Base-by-base conservation (phyloP, 805 yeast genomes). In the Limtongia smithiae region DNA sequence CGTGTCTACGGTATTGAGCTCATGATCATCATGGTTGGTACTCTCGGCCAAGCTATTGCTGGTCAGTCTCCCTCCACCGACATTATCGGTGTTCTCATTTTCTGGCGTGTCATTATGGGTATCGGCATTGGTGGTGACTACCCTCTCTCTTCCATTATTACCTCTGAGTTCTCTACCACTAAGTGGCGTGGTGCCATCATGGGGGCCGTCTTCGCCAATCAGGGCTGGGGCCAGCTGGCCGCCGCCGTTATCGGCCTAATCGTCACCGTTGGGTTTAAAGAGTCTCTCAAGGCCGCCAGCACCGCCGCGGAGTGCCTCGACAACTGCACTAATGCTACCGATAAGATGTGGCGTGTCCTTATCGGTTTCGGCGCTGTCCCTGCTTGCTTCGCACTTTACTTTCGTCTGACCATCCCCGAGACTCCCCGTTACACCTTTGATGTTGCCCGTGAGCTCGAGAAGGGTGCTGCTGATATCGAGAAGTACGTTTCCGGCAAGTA, bases 101-200 rank as follows among this genome's bases (percentile, higher is more conserved):
- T 83, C 64, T 82, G 81, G 72, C 84, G 96, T 80, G 82, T 88
- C 59, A 65, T 88, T 56, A 83, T 82, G 87, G 96, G 96, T 76
- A 83, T 89, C 62, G 96, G 96, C 80, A 89, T 88, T 62, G 96
- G 96, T 74, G 96, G 96, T 77, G 96, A 88, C 73, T 88, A 88
- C 69, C 96, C 96, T 60, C 76, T 89, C 63, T 86, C 95, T 15
- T 86, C 95, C n/a, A 83, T 88, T 68, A 88, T 88, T 59, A 83
- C 95, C 8, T 83, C 96, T 50, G 96, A 88, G 74, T 88, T 88
- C 64, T 78, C 96, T 24, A 86, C 96, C 51, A 88, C 96, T 59
- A 87, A 85, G 70, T 88, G 95, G 95, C 85, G 96, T 81, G 96
- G 96, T 78, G 95, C 96, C 58, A 87, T 87, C 62, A 88, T 88